Evolutionary conservation across 129 eudicot species (phyloP).

Genomic region (Glebionis coronaria): DNA sequence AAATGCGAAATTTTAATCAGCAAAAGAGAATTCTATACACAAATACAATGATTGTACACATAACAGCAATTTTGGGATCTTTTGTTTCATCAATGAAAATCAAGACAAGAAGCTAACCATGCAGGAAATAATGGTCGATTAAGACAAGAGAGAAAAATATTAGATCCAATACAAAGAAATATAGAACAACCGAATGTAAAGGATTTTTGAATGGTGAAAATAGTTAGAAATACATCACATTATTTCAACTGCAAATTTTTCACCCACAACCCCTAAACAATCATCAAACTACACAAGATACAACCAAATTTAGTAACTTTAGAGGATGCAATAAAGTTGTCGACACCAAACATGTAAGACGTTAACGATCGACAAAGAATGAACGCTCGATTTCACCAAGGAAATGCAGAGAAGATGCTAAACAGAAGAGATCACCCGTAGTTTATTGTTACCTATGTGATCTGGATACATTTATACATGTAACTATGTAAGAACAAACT

Average conservation of each 20-base stretch:
- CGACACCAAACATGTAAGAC: too few species aligned
- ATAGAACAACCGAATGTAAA: constrained; percentile 43
- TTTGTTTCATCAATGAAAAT: neutral
- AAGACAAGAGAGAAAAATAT: constrained; percentile 4
- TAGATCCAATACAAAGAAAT: constrained; percentile 28
- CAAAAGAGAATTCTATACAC: neutral
- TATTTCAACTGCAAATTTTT: neutral
- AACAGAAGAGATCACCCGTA: neutral
- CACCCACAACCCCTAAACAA: neutral
- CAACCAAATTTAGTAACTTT: neutral
- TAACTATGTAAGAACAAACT: neutral
- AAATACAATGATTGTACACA: neutral
- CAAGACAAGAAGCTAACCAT: neutral
- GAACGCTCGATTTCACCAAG: too few species aligned
- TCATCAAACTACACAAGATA: neutral
- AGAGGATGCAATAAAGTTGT: too few species aligned
- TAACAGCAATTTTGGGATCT: neutral
- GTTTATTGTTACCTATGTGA: neutral
- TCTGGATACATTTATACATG: neutral
- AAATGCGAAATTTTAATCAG: constrained; percentile 3
- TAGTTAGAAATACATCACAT: constrained; percentile 7
- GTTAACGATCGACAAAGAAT: too few species aligned
- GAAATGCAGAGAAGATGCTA: neutral
- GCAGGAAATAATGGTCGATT: neutral
- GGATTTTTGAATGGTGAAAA: constrained; percentile 36